Conservation (phyloP, 2,329 filamentous ascomycete species). For the Phoma sp. region DNA sequence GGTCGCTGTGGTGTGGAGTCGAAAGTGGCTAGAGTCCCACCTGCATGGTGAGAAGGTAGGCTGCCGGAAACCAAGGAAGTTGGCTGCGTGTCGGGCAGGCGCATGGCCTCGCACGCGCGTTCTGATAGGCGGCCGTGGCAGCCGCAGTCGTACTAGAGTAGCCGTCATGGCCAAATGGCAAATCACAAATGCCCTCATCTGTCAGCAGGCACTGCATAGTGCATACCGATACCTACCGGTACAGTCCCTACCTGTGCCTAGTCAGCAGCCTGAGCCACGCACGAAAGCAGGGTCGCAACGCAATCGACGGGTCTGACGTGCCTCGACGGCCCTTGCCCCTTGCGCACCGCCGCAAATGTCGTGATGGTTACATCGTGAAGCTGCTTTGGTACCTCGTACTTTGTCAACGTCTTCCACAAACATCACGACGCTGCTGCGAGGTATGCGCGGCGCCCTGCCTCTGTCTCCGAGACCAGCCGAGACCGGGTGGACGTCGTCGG, state of each 20-base stretch:
- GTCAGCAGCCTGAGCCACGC: neutral
- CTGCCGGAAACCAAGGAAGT: slow-evolving; percentile 16
- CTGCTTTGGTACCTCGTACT: neutral
- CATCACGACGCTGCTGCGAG: slow-evolving; percentile 2
- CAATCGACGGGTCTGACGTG: neutral
- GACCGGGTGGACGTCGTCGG: slow-evolving; percentile 21
- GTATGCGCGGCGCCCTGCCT: neutral
- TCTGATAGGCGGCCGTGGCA: slow-evolving; percentile 6
- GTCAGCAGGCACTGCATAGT: slow-evolving; percentile 11
- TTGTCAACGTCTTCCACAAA: slow-evolving; percentile 1
- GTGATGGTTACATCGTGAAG: slow-evolving; percentile 11
- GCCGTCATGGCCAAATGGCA: slow-evolving; percentile 15
- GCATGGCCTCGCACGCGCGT: slow-evolving; percentile 10
- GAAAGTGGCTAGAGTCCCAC: neutral
- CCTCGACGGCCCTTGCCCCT: slow-evolving; percentile 1
- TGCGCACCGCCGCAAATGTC: slow-evolving; percentile 15
- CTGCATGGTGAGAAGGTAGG: neutral
- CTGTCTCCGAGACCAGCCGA: slow-evolving; percentile 39
- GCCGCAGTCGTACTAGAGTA: slow-evolving; percentile 9
- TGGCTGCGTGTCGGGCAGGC: slow-evolving; percentile 16
- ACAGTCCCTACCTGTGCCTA: too few species aligned
- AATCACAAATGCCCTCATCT: slow-evolving; percentile 10
- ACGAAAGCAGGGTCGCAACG: slow-evolving; percentile 9
- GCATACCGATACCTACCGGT: too few species aligned
- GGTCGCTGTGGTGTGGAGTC: neutral